Conservation (phyloP, 2,329 filamentous ascomycete species). For the Fusarium citri region DNA sequence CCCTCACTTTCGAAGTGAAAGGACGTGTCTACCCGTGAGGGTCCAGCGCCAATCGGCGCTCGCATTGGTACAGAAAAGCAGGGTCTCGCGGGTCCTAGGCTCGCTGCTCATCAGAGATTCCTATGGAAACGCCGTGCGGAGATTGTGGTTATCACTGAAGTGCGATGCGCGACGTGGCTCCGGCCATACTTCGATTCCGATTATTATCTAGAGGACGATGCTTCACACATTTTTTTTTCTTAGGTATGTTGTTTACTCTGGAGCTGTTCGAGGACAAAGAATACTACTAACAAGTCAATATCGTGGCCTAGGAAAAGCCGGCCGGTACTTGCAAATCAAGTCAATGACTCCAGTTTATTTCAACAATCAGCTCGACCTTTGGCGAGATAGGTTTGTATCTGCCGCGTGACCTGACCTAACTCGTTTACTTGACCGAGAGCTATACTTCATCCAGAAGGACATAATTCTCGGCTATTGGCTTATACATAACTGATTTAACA, state of each 20-base stretch:
- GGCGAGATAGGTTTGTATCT: neutral
- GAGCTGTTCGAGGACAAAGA: neutral
- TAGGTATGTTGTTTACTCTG: neutral
- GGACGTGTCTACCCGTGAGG: slow-evolving; percentile 78
- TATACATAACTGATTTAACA: neutral
- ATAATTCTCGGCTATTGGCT: slow-evolving; percentile 1
- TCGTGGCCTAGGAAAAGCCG: slow-evolving; percentile 7
- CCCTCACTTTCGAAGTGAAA: slow-evolving; percentile 56
- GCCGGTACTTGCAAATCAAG: slow-evolving; percentile 7
- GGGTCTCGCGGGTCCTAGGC: slow-evolving; percentile 42
- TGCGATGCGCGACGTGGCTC: slow-evolving; percentile 84
- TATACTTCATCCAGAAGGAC: neutral
- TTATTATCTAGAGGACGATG: slow-evolving; percentile 81
- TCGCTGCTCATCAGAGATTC: slow-evolving; percentile 54
- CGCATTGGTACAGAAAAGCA: slow-evolving; percentile 91
- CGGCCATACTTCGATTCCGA: slow-evolving; percentile 78
- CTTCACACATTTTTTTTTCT: slow-evolving; percentile 38
- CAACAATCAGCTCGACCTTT: neutral
- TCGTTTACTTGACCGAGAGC: slow-evolving; percentile 27
- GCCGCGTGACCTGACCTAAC: slow-evolving; percentile 11
- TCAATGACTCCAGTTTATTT: neutral
- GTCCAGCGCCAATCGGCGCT: slow-evolving; percentile 79
- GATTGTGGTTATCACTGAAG: slow-evolving; percentile 88
- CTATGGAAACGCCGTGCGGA: slow-evolving; percentile 90
- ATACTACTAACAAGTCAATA: slow-evolving; percentile 11